Evolutionary conservation across 805 yeast species (phyloP).

Genomic region (Hermanozyma aechmeae): DNA sequence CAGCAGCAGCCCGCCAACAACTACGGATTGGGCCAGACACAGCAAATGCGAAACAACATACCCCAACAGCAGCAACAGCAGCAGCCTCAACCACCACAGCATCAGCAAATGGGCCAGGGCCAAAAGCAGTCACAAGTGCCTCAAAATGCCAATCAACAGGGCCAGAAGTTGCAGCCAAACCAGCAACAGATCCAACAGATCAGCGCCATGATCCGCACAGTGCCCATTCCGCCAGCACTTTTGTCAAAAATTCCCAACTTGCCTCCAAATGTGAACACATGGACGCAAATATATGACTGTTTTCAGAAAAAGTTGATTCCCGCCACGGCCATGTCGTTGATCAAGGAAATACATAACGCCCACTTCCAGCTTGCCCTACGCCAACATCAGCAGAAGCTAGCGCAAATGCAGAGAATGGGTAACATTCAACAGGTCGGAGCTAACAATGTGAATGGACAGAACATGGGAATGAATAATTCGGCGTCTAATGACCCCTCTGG

Average conservation of each 20-base stretch:
- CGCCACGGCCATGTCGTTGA: conserved; percentile 45
- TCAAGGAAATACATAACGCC: conserved; percentile 58
- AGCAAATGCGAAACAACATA: neutral
- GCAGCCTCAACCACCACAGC: conserved; percentile 12
- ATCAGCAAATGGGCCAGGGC: conserved; percentile 12
- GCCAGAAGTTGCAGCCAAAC: neutral
- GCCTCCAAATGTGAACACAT: conserved; percentile 71
- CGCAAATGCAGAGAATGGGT: conserved; percentile 5
- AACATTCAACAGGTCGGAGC: neutral
- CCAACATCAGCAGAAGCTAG: conserved; percentile 35
- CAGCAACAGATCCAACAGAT: conserved; percentile 29
- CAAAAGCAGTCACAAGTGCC: conserved; percentile 1
- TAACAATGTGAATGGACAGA: conserved; percentile 1
- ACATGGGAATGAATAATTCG: no score
- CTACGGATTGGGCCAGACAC: conserved; percentile 4
- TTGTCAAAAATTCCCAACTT: conserved; percentile 61
- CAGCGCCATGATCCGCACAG: conserved; percentile 40
- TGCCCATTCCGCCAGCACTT: conserved; percentile 65
- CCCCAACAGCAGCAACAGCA: conserved; percentile 11
- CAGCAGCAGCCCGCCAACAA: conserved; percentile 8
- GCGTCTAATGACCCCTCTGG: no score
- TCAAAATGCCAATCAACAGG: conserved; percentile 1
- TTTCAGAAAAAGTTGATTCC: conserved; percentile 51
- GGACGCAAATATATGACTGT: conserved; percentile 69
- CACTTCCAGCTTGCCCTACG: conserved; percentile 52